Evolutionary conservation across 192 early-diverging fungal genomes (phyloP).

Genomic region (Podila clonocystis): DNA sequence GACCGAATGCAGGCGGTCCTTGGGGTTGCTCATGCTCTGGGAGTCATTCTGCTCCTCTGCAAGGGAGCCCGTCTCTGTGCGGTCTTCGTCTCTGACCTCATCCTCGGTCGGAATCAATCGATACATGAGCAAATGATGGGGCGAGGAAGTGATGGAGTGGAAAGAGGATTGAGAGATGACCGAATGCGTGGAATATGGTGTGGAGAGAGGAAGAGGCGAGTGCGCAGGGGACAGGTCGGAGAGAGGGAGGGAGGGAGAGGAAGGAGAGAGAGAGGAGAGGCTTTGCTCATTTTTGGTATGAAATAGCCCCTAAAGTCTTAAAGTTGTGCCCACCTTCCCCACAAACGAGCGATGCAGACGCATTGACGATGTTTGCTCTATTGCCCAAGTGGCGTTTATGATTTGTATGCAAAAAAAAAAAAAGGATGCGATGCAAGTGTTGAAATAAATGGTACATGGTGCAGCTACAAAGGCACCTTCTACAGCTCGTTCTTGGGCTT

Average conservation of each 20-base stretch:
- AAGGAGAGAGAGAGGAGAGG: neutral
- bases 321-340: too few relatives aligned
- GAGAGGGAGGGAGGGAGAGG: neutral
- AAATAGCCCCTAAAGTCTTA: too few relatives aligned
- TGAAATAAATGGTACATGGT: neutral
- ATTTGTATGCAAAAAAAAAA: too few relatives aligned
- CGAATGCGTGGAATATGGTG: too few relatives aligned
- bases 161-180: neutral
- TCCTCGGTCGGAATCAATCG: slow-evolving; percentile 41
- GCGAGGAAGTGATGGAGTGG: neutral
- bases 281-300: neutral
- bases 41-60: neutral
- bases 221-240: neutral
- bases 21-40: neutral
- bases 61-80: slow-evolving; percentile 27
- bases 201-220: too few relatives aligned
- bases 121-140: slow-evolving; percentile 19
- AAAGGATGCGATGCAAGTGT: neutral
- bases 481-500: neutral
- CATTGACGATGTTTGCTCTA: too few relatives aligned
- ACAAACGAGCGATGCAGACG: too few relatives aligned
- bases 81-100: slow-evolving; percentile 39
- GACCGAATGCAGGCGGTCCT: slow-evolving; percentile 10
- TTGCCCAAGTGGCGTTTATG: too few relatives aligned
- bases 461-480: neutral